Evolutionary conservation across 345 rosid species (phyloP).

Genomic region (Euphorbia lathyris): DNA sequence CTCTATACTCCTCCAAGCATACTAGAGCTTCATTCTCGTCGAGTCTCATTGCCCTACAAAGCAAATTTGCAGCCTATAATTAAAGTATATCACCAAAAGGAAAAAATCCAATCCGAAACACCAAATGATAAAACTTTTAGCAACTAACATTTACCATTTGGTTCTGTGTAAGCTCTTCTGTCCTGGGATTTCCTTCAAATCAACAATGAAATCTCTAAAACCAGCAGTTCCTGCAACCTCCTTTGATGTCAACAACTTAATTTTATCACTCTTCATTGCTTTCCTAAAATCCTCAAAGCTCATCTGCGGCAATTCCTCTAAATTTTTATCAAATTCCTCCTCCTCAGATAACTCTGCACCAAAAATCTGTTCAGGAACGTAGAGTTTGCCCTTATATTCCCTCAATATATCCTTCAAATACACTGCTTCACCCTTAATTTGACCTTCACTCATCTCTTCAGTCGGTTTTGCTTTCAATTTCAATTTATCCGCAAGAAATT

Average conservation of each 20-base stretch:
- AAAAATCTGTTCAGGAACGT: conserved; percentile 86
- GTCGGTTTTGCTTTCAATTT: conserved; percentile 32
- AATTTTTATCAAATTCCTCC: conserved; percentile 58
- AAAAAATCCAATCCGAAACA: not conserved
- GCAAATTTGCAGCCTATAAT: conserved; percentile 7
- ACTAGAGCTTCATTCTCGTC: conserved; percentile 51
- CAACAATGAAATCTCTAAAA: conserved; percentile 59
- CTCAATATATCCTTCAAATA: conserved; percentile 73
- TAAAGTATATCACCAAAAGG: not conserved
- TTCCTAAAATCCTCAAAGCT: conserved; percentile 68
- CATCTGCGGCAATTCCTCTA: conserved; percentile 67
- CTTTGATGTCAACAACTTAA: conserved; percentile 69
- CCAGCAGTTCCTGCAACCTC: conserved; percentile 38
- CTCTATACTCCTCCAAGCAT: conserved; percentile 60
- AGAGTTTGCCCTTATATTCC: conserved; percentile 80
- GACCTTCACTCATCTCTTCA: conserved; percentile 27
- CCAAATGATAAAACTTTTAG: not conserved
- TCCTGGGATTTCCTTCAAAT: conserved; percentile 85
- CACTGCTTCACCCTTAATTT: conserved; percentile 38
- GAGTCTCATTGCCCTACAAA: conserved; percentile 73
- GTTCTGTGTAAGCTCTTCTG: conserved; percentile 81
- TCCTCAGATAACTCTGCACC: conserved; percentile 67
- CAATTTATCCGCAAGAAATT: conserved; percentile 40
- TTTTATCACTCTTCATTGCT: conserved; percentile 57
- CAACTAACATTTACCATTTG: conserved; percentile 52